phyloP scores from a whole-genome alignment of 176 grass and related monocot species.

The Ananas comosus region DNA sequence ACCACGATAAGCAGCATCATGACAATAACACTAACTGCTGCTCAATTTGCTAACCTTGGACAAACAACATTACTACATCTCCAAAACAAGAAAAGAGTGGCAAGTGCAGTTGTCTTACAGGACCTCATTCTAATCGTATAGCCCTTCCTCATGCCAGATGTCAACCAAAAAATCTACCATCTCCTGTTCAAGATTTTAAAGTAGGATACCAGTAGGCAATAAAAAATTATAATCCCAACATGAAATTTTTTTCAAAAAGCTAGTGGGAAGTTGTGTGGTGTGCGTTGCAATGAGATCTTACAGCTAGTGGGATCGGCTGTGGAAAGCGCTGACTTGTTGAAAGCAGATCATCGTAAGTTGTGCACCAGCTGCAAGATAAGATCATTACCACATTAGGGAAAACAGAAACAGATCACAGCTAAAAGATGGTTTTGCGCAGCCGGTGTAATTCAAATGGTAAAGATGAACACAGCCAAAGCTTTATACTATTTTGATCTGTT shows the following conservation, averaged over 20 bases:
- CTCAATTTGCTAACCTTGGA: no score
- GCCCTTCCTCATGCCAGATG: conserved; percentile 73
- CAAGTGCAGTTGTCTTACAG: no score
- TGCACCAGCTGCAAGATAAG: conserved; percentile 49
- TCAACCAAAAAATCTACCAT: conserved; percentile 95
- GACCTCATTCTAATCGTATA: conserved; percentile 41
- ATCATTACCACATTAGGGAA: not conserved
- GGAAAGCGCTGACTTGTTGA: conserved; percentile 49
- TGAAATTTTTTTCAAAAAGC: no score
- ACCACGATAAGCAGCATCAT: no score
- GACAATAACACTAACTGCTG: no score
- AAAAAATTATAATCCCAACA: not conserved
- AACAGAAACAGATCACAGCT: not conserved
- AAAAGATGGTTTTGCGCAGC: not conserved
- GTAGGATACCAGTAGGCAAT: not conserved
- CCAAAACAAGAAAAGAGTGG: no score
- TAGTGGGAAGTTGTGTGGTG: not conserved
- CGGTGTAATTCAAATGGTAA: no score
- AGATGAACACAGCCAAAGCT: no score
- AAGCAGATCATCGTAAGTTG: conserved; percentile 71
- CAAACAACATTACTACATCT: no score
- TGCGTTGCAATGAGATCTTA: conserved; percentile 25
- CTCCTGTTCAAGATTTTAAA: conserved; percentile 32
- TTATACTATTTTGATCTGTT: no score
- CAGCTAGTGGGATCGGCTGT: conserved; percentile 66